Evolutionary conservation across 257 asterid genomes (phyloP), one percentile per base, ranked within the genome.

Genomic region (Plantago elongata): DNA sequence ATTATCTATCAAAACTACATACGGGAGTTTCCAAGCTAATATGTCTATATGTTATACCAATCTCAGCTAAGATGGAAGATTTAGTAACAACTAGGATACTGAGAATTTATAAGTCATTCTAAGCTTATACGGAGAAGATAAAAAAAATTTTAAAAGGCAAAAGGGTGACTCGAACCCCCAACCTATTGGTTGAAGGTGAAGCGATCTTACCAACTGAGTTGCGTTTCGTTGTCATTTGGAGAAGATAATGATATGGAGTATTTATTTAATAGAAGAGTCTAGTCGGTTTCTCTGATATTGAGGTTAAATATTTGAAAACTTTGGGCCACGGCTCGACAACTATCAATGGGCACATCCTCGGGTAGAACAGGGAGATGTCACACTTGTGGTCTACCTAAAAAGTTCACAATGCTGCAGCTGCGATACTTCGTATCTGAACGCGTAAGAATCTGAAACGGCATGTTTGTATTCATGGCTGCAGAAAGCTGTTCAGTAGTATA

Each of bases 271-370:
- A 45, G 45, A 57, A 46, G 64, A 45, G 13, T 15, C 56, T 15
- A 27, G 29, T 15, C 16, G 55, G 42, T 54, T 30, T 11, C 17
- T 45, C 46, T 34, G 44, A 61, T 58, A 46, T 38, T 48, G 45
- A 55, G 57, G 61, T 61, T 45, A 16, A 50, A 27, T 13, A 54
- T 22, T 34, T 45, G 37, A 75, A 50, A 13, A 46, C 40, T 18
- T 11, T 16, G 40, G 6, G 0, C 1, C 59, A 13, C 29, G 44
- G 45, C n/a, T 44, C 44, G 16, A 54, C 4, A 14, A 37, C 45
- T 40, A 22, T 57, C 13, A 16, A n/a, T n/a, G 6, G 42, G 50
- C 54, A 57, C 6, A 63, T 42, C 66, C 16, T 37, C 44, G 62
- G 7, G 54, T 50, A 50, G 7, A 51, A 18, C 40, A 34, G 40